Percentiles rank a stretch among this genome's conserved stretches.
Evolutionary conservation across 495 filamentous ascomycete species (phyloP).

Genomic region (Tetracladium setigerum): DNA sequence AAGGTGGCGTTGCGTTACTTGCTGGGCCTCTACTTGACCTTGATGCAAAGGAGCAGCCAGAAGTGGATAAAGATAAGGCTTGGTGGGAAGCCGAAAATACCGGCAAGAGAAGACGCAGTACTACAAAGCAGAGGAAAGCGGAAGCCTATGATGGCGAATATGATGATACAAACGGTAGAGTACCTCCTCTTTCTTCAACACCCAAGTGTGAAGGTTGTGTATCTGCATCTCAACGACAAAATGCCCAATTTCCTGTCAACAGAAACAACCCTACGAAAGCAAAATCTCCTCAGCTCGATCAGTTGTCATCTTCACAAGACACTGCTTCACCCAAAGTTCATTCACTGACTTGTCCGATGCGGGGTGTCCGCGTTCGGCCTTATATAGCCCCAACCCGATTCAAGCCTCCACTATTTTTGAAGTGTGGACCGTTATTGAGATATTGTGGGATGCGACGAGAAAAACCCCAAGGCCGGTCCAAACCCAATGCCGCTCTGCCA

Average conservation of each 20-base stretch:
- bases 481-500: constrained; percentile 26
- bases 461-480: constrained; percentile 23
- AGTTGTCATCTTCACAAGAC: background rate
- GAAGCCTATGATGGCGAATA: constrained; percentile 43
- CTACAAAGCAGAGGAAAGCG: constrained; percentile 18
- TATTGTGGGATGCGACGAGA: constrained; percentile 75
- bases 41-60: constrained; percentile 25
- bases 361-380: constrained; percentile 28
- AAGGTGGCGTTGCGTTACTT: constrained; percentile 42
- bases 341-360: constrained; percentile 27
- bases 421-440: constrained; percentile 82
- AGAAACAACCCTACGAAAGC: background rate
- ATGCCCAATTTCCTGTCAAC: too few species aligned
- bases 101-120: constrained; percentile 25
- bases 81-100: constrained; percentile 45
- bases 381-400: constrained; percentile 57
- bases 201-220: constrained; percentile 6
- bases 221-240: background rate
- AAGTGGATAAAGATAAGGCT: constrained; percentile 32
- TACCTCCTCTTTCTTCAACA: constrained; percentile 3
- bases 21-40: constrained; percentile 41
- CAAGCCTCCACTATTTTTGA: constrained; percentile 74
- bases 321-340: constrained; percentile 5
- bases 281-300: background rate
- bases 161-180: constrained; percentile 40